phyloP scores from a whole-genome alignment of 306 rosid genomes.

The Biancaea sappan region DNA sequence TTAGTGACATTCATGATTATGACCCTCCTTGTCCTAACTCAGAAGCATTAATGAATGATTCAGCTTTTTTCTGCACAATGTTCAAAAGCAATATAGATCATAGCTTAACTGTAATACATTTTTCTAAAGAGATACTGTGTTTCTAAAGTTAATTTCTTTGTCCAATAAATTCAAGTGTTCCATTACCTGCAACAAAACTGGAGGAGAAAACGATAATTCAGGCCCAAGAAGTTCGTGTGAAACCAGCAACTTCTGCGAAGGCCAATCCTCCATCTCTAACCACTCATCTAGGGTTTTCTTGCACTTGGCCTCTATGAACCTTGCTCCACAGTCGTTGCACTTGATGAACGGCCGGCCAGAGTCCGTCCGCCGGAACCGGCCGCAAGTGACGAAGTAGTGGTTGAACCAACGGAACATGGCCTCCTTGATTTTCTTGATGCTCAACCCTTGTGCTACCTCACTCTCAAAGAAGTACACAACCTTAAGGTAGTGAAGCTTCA shows the following conservation, averaged over 20 bases:
- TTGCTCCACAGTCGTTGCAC: conserved; percentile 83
- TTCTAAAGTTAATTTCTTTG: too few relatives aligned
- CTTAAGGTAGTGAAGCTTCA: conserved; percentile 81
- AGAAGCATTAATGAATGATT: too few relatives aligned
- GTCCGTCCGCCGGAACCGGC: conserved; percentile 67
- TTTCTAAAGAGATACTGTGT: too few relatives aligned
- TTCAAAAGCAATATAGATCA: too few relatives aligned
- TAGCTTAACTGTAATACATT: too few relatives aligned
- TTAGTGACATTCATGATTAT: too few relatives aligned
- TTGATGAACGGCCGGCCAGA: conserved; percentile 69
- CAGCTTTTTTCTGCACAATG: too few relatives aligned
- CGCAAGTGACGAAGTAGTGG: conserved; percentile 48
- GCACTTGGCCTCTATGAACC: conserved; percentile 71
- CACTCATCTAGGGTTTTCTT: conserved; percentile 60
- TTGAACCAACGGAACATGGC: conserved; percentile 40
- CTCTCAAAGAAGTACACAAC: conserved; percentile 56
- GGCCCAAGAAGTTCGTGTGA: conserved; percentile 79
- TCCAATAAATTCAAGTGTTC: too few relatives aligned
- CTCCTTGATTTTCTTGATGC: conserved; percentile 48
- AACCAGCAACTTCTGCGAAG: conserved; percentile 46
- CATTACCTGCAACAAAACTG: conserved; percentile 71
- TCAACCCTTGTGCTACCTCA: conserved; percentile 41
- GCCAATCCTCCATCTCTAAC: conserved; percentile 50
- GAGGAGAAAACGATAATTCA: conserved; percentile 75
- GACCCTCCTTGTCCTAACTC: too few relatives aligned